Base-by-base conservation (phyloP, 345 rosid species). In the Aethionema arabicum region DNA sequence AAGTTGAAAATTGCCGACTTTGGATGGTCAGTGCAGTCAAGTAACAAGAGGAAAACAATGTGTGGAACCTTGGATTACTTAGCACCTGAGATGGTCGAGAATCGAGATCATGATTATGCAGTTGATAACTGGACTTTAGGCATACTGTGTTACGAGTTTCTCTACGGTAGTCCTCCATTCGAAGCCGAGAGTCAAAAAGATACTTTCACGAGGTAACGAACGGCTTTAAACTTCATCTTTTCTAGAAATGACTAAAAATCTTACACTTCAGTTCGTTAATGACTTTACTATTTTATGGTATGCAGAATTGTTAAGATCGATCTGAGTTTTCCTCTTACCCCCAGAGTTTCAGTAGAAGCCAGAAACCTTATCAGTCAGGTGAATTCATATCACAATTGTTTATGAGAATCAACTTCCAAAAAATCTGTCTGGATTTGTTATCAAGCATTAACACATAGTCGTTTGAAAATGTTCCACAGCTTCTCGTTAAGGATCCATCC, bases 81-180 rank as follows among this genome's bases (percentile, higher is more conserved):
- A 41, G 97, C 97, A 52, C 99, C 97, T 13, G 97, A 95, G 77
- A 86, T 90, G 95, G 97, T 95, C 14, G 97, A 90, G 72, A 83
- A 85, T 8, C 86, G 74, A 79, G 93, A 85, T 65, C 95, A 90
- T 47, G 99, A 88, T 67, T 77, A 83, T 52, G 90, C 96, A 5
- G 95, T 95, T 49, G 97, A 95, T 80, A 95, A 95, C 75, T 90
- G 97, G 97, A 90, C 97, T 43, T 68, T 90, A 72, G 96, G 99
- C 9, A 65, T 90, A 9, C 84, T 95, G 27, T 95, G 99, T 56
- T 95, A 86, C 37, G 99, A 90, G 78, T 95, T 95, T 77, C 88
- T 95, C 42, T 95, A 85, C 3, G 99, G 99, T 5, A 65, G 75
- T 46, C 92, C 99, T 68, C 97, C 97, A 2, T 90, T 95, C 50